Base-by-base conservation (phyloP, 345 rosid genomes). In the Moricandia arvensis region DNA sequence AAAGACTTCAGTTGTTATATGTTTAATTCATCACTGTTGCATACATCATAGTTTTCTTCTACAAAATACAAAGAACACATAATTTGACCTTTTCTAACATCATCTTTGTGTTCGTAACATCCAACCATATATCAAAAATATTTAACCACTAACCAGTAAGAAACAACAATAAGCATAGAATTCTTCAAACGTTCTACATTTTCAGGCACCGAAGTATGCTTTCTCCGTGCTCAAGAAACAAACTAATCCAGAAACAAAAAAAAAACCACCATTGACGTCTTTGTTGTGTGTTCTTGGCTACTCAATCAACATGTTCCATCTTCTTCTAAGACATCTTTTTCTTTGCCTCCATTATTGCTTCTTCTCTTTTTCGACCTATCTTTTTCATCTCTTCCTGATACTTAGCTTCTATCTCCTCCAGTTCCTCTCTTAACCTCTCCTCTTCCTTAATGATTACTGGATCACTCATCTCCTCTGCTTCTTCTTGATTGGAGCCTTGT, bases 321-420 rank as follows among this genome's bases (percentile, higher is more conserved):
- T 71, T 85, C 74, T 80, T 83, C 41, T 70, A 65, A 9, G 79
- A 82, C 53, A 75, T 66, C 80, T 77, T 88, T 45, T 49, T 83
- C 77, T 73, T 86, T 2, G 80, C 79, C 83, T 85, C 86, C 59
- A 82, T 72, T 63, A 93, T 86, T 4, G 97, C 93, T 70, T 85
- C 91, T 38, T 89, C 85, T 78, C 89, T 86, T 80, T 70, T 83
- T 88, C 57, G 61, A n/a, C n/a, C 37, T 73, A 90, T 83, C 76
- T 86, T 86, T 73, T 86, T 79, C 75, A 88, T 62, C 33, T 85
- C 84, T 57, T 88, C 88, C 71, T 73, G 80, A 70, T 87, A 93
- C 79, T 85, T 87, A 16, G 75, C 72, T 66, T 93, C 97, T 54
- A 90, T 90, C 64, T 69, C 82, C 67, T 79, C 82, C 24, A 93